These are phyloP conservation scores for Globisporangium cystogenes DNA, from an alignment of 352 stramenopile species.

Conservation along the genomic window DNA sequence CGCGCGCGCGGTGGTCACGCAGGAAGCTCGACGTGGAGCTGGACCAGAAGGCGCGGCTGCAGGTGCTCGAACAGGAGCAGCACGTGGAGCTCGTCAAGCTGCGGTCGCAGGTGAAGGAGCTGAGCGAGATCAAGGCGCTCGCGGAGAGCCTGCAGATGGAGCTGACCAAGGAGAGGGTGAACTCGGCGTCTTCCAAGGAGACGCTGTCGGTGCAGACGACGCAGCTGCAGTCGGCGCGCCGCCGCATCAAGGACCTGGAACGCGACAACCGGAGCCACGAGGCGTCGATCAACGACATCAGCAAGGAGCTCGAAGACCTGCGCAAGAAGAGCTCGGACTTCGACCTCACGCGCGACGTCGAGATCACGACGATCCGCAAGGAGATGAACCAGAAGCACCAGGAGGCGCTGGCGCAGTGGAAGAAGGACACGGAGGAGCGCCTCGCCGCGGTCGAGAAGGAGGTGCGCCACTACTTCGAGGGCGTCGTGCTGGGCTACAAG, in stretches of 20 bases:
- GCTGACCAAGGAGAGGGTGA: conserved; percentile 51
- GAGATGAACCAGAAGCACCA: conserved; percentile 77
- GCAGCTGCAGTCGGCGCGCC: conserved; percentile 53
- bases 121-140: conserved; percentile 51
- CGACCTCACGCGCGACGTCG: conserved; percentile 57
- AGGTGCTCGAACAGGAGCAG: conserved; percentile 78
- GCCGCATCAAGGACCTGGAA: conserved; percentile 69
- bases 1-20: background rate
- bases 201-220: conserved; percentile 63
- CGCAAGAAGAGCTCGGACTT: conserved; percentile 72
- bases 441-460: conserved; percentile 66
- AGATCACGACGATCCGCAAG: conserved; percentile 65
- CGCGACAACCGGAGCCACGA: conserved; percentile 48
- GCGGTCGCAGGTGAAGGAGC: conserved; percentile 61
- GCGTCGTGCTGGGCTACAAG: conserved; percentile 40
- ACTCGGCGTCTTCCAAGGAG: conserved; percentile 70
- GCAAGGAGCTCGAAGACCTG: conserved; percentile 62
- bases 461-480: conserved; percentile 68
- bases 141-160: conserved; percentile 45
- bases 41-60: conserved; percentile 63
- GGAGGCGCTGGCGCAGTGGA: conserved; percentile 66
- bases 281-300: conserved; percentile 45
- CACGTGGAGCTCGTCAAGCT: conserved; percentile 73
- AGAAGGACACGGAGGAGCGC: conserved; percentile 74
- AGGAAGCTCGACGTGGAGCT: conserved; percentile 73